These are phyloP conservation scores for Rhinocladiella similis DNA, from an alignment of 2,329 filamentous ascomycete genomes.

Conservation along the genomic window DNA sequence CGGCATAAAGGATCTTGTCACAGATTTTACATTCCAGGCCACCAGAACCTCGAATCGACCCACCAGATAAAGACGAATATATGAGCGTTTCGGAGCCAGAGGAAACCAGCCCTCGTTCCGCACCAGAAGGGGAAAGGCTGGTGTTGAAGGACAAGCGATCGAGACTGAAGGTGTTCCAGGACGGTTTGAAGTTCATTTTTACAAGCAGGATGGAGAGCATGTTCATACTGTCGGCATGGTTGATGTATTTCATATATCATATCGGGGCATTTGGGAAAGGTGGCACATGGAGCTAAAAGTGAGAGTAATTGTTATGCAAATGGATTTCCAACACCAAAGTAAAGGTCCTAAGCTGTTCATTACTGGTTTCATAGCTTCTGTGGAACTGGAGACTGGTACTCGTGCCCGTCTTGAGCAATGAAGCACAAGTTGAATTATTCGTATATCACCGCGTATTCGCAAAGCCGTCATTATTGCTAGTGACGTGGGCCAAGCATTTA, in stretches of 20 bases:
- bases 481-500: neutral
- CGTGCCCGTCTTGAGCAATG: too few relatives aligned
- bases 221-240: conserved; percentile 12
- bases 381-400: too few relatives aligned
- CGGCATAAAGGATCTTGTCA: conserved; percentile 9
- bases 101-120: neutral
- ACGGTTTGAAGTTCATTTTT: conserved; percentile 9
- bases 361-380: too few relatives aligned
- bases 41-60: conserved; percentile 13
- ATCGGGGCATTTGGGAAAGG: conserved; percentile 6
- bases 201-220: conserved; percentile 11
- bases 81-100: neutral
- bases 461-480: neutral
- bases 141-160: conserved; percentile 4
- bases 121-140: neutral
- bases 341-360: too few relatives aligned
- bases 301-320: too few relatives aligned
- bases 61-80: conserved; percentile 12
- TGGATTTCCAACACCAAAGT: neutral
- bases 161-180: neutral
- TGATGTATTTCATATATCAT: conserved; percentile 9
- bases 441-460: too few relatives aligned
- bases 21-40: conserved; percentile 10
- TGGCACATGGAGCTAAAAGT: conserved; percentile 8
- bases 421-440: too few relatives aligned